These are phyloP conservation scores for Pseudoperonospora humuli DNA, from an alignment of 352 stramenopile genomes.

Conservation along the genomic window DNA sequence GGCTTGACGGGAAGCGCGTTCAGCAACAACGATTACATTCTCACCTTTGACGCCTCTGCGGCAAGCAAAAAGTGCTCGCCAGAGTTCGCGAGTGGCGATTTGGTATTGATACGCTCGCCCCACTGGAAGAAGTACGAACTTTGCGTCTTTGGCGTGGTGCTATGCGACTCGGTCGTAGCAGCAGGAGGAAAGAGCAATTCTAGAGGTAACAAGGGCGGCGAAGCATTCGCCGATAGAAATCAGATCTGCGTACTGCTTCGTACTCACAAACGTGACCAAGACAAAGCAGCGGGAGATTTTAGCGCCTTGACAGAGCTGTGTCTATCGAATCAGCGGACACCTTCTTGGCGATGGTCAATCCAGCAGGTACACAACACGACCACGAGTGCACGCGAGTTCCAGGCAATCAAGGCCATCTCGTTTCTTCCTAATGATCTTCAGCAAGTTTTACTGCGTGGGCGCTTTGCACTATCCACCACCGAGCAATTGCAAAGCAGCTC, in stretches of 20 bases:
- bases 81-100: conserved; percentile 55
- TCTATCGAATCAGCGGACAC: conserved; percentile 48
- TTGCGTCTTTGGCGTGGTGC: conserved; percentile 51
- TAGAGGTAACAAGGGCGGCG: conserved; percentile 4
- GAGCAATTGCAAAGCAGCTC: conserved; percentile 1
- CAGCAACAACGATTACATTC: conserved; percentile 47
- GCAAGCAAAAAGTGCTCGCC: conserved; percentile 14
- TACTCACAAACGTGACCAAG: conserved; percentile 18
- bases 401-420: conserved; percentile 57
- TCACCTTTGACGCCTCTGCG: conserved; percentile 39
- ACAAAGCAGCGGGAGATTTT: conserved; percentile 29
- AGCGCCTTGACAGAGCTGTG: conserved; percentile 53
- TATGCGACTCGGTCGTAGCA: conserved; percentile 63
- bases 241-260: conserved; percentile 61
- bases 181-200: conserved; percentile 17
- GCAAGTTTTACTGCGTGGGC: conserved; percentile 39
- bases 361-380: conserved; percentile 68
- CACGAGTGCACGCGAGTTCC: conserved; percentile 73
- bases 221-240: conserved; percentile 21
- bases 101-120: conserved; percentile 51
- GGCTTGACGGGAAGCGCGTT: conserved; percentile 42
- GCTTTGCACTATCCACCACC: conserved; percentile 10
- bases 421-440: conserved; percentile 49
- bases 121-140: conserved; percentile 53
- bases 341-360: conserved; percentile 55